Conservation (phyloP, 2,329 filamentous ascomycete species). For the Xylaria sp. region DNA sequence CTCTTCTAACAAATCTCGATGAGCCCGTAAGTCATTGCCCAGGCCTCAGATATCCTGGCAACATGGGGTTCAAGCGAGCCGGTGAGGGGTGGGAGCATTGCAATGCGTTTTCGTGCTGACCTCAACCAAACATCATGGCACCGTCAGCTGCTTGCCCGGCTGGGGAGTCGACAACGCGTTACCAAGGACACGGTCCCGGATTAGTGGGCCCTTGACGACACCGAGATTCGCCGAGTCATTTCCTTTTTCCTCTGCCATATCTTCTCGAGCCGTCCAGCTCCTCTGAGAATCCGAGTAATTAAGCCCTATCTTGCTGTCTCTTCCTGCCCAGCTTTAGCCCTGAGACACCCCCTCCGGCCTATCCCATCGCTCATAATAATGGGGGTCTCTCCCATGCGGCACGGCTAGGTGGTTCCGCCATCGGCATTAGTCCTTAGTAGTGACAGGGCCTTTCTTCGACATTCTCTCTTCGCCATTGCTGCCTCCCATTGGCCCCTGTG, state of each 20-base stretch:
- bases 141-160: slow-evolving; percentile 5
- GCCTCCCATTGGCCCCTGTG: slow-evolving; percentile 15
- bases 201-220: slow-evolving; percentile 21
- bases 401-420: slow-evolving; percentile 20
- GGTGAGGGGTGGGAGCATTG: background rate
- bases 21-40: background rate
- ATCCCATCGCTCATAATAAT: slow-evolving; percentile 20
- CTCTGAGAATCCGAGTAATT: slow-evolving; percentile 14
- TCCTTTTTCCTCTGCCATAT: slow-evolving; percentile 11
- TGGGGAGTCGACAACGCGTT: slow-evolving; percentile 17
- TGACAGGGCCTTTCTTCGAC: slow-evolving; percentile 20
- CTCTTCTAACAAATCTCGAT: background rate
- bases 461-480: slow-evolving; percentile 13
- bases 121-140: background rate
- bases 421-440: slow-evolving; percentile 19
- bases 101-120: background rate
- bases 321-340: slow-evolving; percentile 7
- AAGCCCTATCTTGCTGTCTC: slow-evolving; percentile 9
- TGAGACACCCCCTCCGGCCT: slow-evolving; percentile 9
- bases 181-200: slow-evolving; percentile 21
- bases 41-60: background rate
- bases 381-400: slow-evolving; percentile 17
- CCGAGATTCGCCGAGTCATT: slow-evolving; percentile 27
- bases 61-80: background rate
- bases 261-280: slow-evolving; percentile 8